A percentile compares a stretch with the other conserved stretches of the same genome.
phyloP scores from a whole-genome alignment of 192 early-diverging fungal species.

The Coemansia javaensis region DNA sequence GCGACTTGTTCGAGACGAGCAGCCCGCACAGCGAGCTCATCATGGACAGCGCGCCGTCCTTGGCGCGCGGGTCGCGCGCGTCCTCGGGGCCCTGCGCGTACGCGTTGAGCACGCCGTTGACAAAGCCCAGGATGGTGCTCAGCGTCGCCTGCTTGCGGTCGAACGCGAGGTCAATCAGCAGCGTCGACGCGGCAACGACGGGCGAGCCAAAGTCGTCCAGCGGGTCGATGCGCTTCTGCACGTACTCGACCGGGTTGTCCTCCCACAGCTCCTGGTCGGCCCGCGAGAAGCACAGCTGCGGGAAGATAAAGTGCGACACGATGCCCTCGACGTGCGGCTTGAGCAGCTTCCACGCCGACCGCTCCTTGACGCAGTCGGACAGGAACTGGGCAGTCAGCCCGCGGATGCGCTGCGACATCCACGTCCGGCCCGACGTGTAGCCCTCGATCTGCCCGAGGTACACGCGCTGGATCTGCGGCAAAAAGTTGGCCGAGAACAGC shows the following conservation, averaged over 20 bases:
- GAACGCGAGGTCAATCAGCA: conserved; percentile 75
- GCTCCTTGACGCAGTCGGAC: conserved; percentile 79
- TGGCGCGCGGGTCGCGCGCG: conserved; percentile 66
- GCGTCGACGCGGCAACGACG: conserved; percentile 61
- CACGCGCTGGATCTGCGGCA: conserved; percentile 79
- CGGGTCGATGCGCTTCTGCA: conserved; percentile 73
- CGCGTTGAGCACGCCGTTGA: conserved; percentile 67
- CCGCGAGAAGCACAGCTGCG: conserved; percentile 81
- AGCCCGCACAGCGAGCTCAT: conserved; percentile 68
- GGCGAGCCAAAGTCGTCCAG: conserved; percentile 84
- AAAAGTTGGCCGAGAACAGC: conserved; percentile 83
- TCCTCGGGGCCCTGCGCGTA: conserved; percentile 66
- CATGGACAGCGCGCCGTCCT: conserved; percentile 90
- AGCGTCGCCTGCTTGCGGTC: conserved; percentile 78
- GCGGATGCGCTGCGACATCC: conserved; percentile 68
- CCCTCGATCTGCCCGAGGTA: conserved; percentile 81
- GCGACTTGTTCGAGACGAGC: conserved; percentile 69
- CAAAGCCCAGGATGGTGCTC: conserved; percentile 68
- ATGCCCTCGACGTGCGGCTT: conserved; percentile 79
- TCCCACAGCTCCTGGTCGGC: conserved; percentile 88
- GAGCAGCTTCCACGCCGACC: conserved; percentile 84
- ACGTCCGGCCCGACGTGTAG: conserved; percentile 64
- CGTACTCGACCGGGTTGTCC: conserved; percentile 89
- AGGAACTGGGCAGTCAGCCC: conserved; percentile 72
- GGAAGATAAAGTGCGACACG: conserved; percentile 87